These are phyloP conservation scores for Daldinia bambusicola DNA, from an alignment of 495 filamentous ascomycete species.

Conservation along the genomic window DNA sequence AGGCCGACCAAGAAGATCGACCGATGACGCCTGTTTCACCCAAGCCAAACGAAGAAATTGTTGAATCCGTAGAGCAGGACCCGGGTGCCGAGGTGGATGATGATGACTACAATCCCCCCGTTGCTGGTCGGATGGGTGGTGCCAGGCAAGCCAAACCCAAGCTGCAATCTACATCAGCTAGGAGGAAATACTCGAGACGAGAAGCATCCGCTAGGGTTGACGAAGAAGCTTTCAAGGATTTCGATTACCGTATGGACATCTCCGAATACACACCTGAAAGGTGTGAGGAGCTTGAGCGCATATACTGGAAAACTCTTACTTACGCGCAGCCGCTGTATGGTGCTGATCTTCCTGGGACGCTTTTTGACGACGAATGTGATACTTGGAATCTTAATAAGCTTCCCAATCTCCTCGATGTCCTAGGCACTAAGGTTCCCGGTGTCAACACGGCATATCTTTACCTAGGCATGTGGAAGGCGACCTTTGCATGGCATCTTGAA, in stretches of 20 bases:
- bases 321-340: slow-evolving; percentile 96
- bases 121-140: slow-evolving; percentile 55
- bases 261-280: slow-evolving; percentile 89
- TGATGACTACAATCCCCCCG: slow-evolving; percentile 55
- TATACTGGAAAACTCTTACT: slow-evolving; percentile 95
- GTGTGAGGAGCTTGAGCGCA: slow-evolving; percentile 91
- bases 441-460: slow-evolving; percentile 99
- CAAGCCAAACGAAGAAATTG: slow-evolving; percentile 53
- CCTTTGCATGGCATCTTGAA: slow-evolving; percentile 98
- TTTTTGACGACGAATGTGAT: slow-evolving; percentile 90
- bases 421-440: slow-evolving; percentile 94
- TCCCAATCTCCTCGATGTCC: slow-evolving; percentile 89
- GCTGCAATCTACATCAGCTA: slow-evolving; percentile 65
- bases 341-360: slow-evolving; percentile 93
- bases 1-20: slow-evolving; percentile 54
- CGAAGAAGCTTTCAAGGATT: slow-evolving; percentile 85
- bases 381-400: slow-evolving; percentile 95
- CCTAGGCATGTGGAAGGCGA: slow-evolving; percentile 99
- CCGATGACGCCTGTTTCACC: slow-evolving; percentile 67
- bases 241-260: slow-evolving; percentile 86
- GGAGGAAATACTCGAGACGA: slow-evolving; percentile 82
- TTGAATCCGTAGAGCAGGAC: slow-evolving; percentile 60
- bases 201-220: slow-evolving; percentile 79
- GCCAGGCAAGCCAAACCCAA: slow-evolving; percentile 59
- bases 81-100: slow-evolving; percentile 60